Evolutionary conservation across 768 basidiomycete genomes (phyloP).

Genomic region (Boletus subcaerulescens): DNA sequence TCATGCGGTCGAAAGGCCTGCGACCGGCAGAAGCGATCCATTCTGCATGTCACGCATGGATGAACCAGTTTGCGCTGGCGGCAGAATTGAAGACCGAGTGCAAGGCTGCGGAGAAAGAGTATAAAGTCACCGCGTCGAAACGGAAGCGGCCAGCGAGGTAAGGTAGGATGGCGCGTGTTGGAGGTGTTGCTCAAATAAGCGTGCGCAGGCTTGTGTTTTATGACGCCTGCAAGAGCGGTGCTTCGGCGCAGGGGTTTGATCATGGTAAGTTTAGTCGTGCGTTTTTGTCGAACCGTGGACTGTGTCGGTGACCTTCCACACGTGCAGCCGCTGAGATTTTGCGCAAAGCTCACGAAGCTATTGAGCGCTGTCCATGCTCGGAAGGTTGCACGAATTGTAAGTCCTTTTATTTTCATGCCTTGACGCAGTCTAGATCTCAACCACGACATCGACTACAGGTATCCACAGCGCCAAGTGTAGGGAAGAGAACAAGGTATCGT

Average conservation of each 20-base stretch:
- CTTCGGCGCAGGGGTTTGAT: slow-evolving; percentile 80
- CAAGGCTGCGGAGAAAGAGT: slow-evolving; percentile 75
- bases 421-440: background rate
- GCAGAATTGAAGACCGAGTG: slow-evolving; percentile 80
- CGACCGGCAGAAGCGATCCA: slow-evolving; percentile 81
- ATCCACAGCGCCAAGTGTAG: slow-evolving; percentile 63
- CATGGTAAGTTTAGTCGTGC: slow-evolving; percentile 46
- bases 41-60: slow-evolving; percentile 77
- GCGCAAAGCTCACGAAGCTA: slow-evolving; percentile 50
- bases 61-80: slow-evolving; percentile 71
- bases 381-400: slow-evolving; percentile 72
- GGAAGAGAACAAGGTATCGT: slow-evolving; percentile 69
- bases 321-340: slow-evolving; percentile 55
- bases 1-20: slow-evolving; percentile 54
- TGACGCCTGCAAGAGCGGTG: slow-evolving; percentile 69
- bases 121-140: slow-evolving; percentile 45
- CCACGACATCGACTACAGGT: slow-evolving; percentile 40
- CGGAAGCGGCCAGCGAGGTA: slow-evolving; percentile 62
- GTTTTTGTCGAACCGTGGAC: background rate
- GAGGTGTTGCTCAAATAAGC: background rate
- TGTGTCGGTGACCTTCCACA: background rate
- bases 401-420: slow-evolving; percentile 9
- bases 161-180: background rate
- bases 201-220: slow-evolving; percentile 71
- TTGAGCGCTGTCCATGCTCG: slow-evolving; percentile 62